Evolutionary conservation across 805 yeast species (phyloP), one percentile per base, ranked within the genome.

Genomic region (Zygotorulaspora danielsina): DNA sequence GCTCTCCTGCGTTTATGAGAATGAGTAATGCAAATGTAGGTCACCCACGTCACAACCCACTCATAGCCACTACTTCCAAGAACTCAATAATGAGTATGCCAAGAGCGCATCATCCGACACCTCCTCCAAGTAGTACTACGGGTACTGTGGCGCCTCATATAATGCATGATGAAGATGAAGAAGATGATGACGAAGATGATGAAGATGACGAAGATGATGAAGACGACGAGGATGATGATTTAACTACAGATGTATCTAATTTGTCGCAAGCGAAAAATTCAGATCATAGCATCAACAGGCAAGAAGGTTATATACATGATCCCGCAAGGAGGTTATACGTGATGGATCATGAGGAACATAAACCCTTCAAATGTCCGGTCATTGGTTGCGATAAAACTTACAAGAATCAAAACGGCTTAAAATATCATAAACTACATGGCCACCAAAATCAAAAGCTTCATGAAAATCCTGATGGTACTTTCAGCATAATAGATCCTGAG

Each of bases 371-470:
- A 62, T 93, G 98, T 68, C 98, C 97, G 0, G 98, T 93, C 31
- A 84, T 88, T 56, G 98, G 98, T 6, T 93, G 98, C 65, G 97
- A 89, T 54, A 93, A 93, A 70, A 89, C 90, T 19, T 93, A 93
- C 65, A 93, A 93, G 69, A 93, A 93, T 64, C 98, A 93, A 67
- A 93, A 93, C 59, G 98, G 98, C 12, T 72, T 93, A 58, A 93
- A 93, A 64, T 93, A 93, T 65, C 98, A 93, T 66, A 75, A 96
- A 49, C 69, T 84, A 42, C 98, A 90, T 63, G 98, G 98, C 28
- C 98, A 90, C 66, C 97, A 89, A 65, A 89, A 90, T 60, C 98
- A 90, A 65, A 87, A 86, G 25, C 67, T 90, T 41, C 83, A 86
- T 55, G 85, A 82, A 52, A 90, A 90, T 59, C 84, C 88, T 9